Evolutionary conservation across 2,329 filamentous ascomycete species (phyloP).

Genomic region (Aspergillus sp.): DNA sequence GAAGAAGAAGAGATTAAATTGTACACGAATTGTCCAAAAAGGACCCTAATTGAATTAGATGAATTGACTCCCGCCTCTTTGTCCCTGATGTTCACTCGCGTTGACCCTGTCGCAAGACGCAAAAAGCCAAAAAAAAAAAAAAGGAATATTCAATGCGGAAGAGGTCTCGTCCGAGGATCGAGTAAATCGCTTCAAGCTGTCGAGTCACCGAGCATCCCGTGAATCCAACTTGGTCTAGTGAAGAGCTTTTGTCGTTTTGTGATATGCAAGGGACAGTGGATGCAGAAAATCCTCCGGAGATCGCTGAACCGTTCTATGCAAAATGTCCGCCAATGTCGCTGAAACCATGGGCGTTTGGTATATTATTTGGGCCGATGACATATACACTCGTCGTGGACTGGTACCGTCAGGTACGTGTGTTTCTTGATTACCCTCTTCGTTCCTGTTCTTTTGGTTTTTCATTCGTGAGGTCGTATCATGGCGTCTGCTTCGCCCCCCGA

Average conservation of each 20-base stretch:
- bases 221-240: conserved; percentile 14
- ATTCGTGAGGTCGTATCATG: not conserved
- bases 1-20: not conserved
- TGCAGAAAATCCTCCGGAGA: conserved; percentile 9
- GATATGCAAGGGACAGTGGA: not conserved
- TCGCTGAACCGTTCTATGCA: conserved; percentile 24
- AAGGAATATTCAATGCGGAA: conserved; percentile 1
- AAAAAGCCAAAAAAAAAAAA: conserved; percentile 1
- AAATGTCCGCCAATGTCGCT: conserved; percentile 13
- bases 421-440: conserved; percentile 2
- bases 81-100: too few species aligned
- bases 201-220: too few species aligned
- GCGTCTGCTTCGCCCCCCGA: too few species aligned
- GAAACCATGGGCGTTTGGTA: conserved; percentile 9
- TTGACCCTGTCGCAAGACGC: not conserved
- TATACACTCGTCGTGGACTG: conserved; percentile 12
- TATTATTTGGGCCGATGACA: conserved; percentile 12
- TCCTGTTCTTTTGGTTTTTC: conserved; percentile 19
- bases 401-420: conserved; percentile 12
- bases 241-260: not conserved
- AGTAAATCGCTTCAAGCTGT: too few species aligned
- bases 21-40: conserved; percentile 1
- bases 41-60: not conserved
- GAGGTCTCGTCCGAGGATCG: not conserved
- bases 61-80: too few species aligned